Evolutionary conservation across 768 basidiomycete species (phyloP), one percentile per base, ranked within the genome.

Genomic region (Pleurotus citrinopileatus): DNA sequence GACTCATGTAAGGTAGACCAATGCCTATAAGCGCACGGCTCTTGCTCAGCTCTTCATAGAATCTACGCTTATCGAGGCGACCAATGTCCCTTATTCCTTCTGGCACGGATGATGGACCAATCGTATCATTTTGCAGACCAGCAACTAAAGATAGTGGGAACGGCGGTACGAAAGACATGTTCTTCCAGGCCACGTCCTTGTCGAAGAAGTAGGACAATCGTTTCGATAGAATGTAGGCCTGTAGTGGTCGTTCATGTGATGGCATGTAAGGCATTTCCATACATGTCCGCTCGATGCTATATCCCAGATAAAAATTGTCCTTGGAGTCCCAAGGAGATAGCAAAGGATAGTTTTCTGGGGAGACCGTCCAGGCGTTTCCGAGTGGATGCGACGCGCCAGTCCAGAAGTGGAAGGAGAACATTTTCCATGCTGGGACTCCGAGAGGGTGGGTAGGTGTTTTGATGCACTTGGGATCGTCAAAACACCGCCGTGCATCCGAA

Each of bases 361-460:
- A 64, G n/a, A 72, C 53, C 7, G 69, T 66, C 72, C 70, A 71
- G 56, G 66, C 63, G 6, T 64, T 61, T 29, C 59, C 65, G 7
- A 61, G 55, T 1, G 66, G 60, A 9, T 48, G 50, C n/a, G 34
- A 43, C 19, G 55, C 36, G 10, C 36, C 36, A 12, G 60, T 54
- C 63, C 66, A 63, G 57, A 57, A 72, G 46, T 61, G 60, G 27
- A 69, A 66, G 20, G 68, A 62, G 40, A 73, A 68, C 3, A 72
- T 61, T 54, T 70, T 73, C 71, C 71, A 73, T 9, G 63, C 65
- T 0, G 71, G 70, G 25, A 73, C 70, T 8, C 70, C 72, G 1
- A 46, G 53, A 1, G 70, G 70, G 52, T 72, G 68, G 3, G 50
- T 42, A 1, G 55, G 53, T 2, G 61, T 57, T 29, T 66, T 67